phyloP scores from a whole-genome alignment of 1,284 basidiomycete genomes.

The Lentinula novae-zelandiae region DNA sequence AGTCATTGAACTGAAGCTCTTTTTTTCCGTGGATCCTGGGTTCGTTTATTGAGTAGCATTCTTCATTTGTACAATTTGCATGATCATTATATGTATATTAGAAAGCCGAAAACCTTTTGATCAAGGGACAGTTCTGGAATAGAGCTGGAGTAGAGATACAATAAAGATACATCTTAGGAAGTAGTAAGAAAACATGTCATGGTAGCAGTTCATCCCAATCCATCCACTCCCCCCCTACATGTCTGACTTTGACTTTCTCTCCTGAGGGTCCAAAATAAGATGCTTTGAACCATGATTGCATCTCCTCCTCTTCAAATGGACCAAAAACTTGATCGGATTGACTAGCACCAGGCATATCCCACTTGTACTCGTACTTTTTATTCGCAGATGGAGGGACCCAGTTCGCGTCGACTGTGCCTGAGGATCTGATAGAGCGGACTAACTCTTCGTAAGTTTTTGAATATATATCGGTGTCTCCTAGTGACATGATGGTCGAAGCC shows the following conservation, averaged over 20 bases:
- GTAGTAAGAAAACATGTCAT: constrained; percentile 24
- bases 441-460: constrained; percentile 81
- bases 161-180: constrained; percentile 9
- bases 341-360: constrained; percentile 53
- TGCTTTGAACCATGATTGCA: constrained; percentile 72
- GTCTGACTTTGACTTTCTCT: constrained; percentile 70
- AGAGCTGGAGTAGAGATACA: constrained; percentile 3
- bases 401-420: constrained; percentile 60
- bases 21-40: background rate
- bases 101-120: background rate
- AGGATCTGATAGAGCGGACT: constrained; percentile 66
- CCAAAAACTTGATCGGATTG: constrained; percentile 60
- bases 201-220: constrained; percentile 62
- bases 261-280: constrained; percentile 71
- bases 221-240: constrained; percentile 63
- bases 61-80: background rate
- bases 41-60: background rate
- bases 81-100: background rate
- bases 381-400: constrained; percentile 80
- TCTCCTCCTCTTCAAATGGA: constrained; percentile 72
- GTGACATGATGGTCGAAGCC: constrained; percentile 77
- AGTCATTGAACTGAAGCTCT: constrained; percentile 47
- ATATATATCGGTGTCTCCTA: constrained; percentile 82
- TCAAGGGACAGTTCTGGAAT: background rate
- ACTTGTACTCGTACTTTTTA: constrained; percentile 74